Conservation (phyloP, 306 rosid species). For the Acacia confusa region DNA sequence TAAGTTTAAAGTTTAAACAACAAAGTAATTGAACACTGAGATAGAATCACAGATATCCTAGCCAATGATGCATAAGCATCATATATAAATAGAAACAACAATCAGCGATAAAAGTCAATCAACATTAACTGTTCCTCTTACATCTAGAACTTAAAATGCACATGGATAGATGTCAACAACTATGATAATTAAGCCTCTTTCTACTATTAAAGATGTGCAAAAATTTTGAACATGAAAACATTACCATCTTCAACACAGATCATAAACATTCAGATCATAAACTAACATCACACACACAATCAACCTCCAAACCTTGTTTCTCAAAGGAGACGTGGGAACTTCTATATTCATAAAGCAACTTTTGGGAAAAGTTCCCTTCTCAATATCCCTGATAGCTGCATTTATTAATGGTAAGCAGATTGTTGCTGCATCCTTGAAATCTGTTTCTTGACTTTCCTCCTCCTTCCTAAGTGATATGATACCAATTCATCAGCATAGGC, state of each 20-base stretch:
- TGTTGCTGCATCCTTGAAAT: slow-evolving; percentile 88
- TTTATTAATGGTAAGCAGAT: slow-evolving; percentile 82
- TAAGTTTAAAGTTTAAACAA: no score
- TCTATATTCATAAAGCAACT: slow-evolving; percentile 72
- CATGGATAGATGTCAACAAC: not conserved
- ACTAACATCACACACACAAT: not conserved
- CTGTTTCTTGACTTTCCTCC: slow-evolving; percentile 86
- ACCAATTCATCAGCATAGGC: slow-evolving; percentile 61
- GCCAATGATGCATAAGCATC: not conserved
- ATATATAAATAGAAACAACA: not conserved
- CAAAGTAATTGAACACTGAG: not conserved
- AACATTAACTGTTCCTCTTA: not conserved
- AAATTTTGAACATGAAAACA: not conserved
- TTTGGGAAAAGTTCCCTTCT: slow-evolving; percentile 68
- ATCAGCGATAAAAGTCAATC: not conserved
- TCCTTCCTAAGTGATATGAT: slow-evolving; percentile 66
- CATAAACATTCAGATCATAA: not conserved
- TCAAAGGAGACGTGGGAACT: slow-evolving; percentile 77
- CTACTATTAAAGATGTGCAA: not conserved
- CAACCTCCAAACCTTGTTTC: slow-evolving; percentile 68
- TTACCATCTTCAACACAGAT: not conserved
- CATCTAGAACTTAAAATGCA: not conserved
- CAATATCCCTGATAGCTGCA: slow-evolving; percentile 80
- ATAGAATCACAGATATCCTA: not conserved
- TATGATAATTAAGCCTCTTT: not conserved